phyloP scores from a whole-genome alignment of 2,329 filamentous ascomycete species.

The Verticillium tricorpus region DNA sequence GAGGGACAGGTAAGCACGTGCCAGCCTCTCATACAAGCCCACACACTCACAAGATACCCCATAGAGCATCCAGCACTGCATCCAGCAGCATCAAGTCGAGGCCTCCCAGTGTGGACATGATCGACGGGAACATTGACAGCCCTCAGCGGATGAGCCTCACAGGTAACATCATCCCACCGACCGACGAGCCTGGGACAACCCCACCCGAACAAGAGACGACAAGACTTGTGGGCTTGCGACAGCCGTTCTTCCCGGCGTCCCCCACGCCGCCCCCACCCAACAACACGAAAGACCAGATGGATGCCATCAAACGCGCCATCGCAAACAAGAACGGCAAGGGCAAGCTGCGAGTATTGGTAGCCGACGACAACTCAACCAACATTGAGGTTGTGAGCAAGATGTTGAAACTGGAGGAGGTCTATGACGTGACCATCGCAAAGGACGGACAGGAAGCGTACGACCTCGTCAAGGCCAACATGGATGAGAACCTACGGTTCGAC shows the following conservation, averaged over 20 bases:
- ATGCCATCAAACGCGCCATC: conserved; percentile 60
- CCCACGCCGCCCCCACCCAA: conserved; percentile 25
- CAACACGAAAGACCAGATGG: conserved; percentile 55
- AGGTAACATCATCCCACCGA: conserved; percentile 8
- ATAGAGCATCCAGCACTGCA: conserved; percentile 47
- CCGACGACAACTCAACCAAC: conserved; percentile 63
- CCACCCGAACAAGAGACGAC: conserved; percentile 18
- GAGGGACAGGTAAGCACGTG: conserved; percentile 52
- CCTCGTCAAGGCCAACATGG: conserved; percentile 77
- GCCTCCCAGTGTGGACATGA: conserved; percentile 39
- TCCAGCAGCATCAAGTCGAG: conserved; percentile 50
- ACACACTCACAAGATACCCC: not conserved
- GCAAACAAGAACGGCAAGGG: conserved; percentile 53
- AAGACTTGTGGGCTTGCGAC: conserved; percentile 73
- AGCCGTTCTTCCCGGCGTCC: conserved; percentile 68
- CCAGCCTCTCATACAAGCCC: conserved; percentile 7
- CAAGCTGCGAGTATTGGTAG: conserved; percentile 78
- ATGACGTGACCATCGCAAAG: conserved; percentile 83
- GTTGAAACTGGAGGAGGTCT: conserved; percentile 73
- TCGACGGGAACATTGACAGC: conserved; percentile 27
- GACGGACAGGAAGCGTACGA: conserved; percentile 86
- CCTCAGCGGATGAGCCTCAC: conserved; percentile 11
- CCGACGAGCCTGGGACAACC: conserved; percentile 18
- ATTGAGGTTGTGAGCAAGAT: conserved; percentile 56
- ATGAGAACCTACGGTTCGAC: conserved; percentile 67